Conservation (phyloP, 371 early-diverging fungal genomes). For the Apophysomyces ossiformis region DNA sequence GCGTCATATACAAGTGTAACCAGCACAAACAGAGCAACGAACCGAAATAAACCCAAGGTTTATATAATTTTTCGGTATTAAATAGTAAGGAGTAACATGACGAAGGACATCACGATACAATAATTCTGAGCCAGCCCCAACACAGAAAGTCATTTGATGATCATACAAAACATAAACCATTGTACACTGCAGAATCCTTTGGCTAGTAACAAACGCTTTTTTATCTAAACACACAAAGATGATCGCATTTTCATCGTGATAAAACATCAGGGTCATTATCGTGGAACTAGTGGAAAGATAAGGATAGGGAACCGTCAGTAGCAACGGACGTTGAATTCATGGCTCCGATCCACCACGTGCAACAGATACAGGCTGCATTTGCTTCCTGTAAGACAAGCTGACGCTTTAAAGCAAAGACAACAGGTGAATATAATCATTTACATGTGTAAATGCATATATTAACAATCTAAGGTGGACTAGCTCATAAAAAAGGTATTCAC, state of each 20-base stretch:
- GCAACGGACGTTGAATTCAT: no score
- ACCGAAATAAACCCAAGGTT: neutral
- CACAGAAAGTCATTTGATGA: neutral
- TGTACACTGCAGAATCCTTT: no score
- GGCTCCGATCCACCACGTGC: neutral
- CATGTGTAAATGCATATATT: neutral
- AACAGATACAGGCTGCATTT: neutral
- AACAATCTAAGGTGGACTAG: neutral
- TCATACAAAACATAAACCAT: neutral
- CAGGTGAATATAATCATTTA: neutral
- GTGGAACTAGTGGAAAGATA: neutral
- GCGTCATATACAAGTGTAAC: neutral
- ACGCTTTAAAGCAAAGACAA: neutral
- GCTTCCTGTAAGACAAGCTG: no score
- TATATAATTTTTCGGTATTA: neutral
- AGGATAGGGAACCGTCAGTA: neutral
- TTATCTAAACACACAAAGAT: no score
- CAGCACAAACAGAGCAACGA: neutral
- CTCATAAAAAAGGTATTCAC: slow-evolving; percentile 35
- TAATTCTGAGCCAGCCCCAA: neutral
- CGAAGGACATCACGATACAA: neutral
- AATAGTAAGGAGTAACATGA: neutral
- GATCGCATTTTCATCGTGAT: no score
- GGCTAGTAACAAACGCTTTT: neutral
- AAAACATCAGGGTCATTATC: neutral